Percentiles rank a stretch among this genome's conserved stretches.
Conservation (phyloP, 2,329 filamentous ascomycete species). For the Rutstroemia sydowiana region DNA sequence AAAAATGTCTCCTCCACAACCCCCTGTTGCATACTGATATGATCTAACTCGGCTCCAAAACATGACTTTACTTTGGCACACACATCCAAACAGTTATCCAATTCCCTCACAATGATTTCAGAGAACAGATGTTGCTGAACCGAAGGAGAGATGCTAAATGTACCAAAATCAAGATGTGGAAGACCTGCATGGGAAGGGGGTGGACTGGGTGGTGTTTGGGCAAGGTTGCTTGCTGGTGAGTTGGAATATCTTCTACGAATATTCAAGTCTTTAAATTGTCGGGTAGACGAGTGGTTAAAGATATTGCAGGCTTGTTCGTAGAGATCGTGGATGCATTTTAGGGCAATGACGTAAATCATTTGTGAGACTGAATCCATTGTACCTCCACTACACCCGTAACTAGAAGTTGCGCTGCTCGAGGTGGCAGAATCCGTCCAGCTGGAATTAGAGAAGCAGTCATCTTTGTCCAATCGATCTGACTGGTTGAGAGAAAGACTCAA, state of each 20-base stretch:
- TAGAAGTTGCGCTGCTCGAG: no score
- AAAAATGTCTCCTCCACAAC: neutral
- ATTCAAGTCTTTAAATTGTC: neutral
- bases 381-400: no score
- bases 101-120: neutral
- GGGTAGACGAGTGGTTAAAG: neutral
- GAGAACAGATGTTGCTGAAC: neutral
- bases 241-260: neutral
- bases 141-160: neutral
- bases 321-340: slow-evolving; percentile 3
- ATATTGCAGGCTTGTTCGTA: slow-evolving; percentile 3
- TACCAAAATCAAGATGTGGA: neutral
- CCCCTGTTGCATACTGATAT: neutral
- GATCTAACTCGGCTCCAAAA: neutral
- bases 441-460: neutral
- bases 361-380: neutral
- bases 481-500: neutral
- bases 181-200: neutral
- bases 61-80: neutral
- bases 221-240: neutral
- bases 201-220: neutral
- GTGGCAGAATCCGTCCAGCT: neutral
- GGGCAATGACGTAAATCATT: neutral
- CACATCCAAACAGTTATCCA: neutral
- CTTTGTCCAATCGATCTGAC: neutral